Evolutionary conservation across 768 basidiomycete genomes (phyloP).

Genomic region (Pleurotus tuber-regium): DNA sequence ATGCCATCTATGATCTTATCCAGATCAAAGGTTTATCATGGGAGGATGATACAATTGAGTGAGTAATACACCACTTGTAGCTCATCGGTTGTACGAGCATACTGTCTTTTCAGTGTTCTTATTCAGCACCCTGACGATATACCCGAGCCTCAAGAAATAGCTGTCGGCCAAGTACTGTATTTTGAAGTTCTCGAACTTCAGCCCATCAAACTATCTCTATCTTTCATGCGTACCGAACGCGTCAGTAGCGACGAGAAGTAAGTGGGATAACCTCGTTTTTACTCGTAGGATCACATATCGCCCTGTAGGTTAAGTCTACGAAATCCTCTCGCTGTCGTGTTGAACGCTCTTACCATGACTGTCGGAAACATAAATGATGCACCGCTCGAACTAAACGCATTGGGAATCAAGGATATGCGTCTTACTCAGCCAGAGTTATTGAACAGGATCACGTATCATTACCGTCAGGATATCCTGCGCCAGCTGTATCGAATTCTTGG

Average conservation of each 20-base stretch:
- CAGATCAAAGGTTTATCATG: slow-evolving; percentile 91
- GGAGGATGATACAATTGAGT: slow-evolving; percentile 80
- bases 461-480: slow-evolving; percentile 88
- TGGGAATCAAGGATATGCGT: slow-evolving; percentile 93
- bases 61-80: slow-evolving; percentile 21
- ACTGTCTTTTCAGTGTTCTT: slow-evolving; percentile 50
- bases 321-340: slow-evolving; percentile 89
- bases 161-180: slow-evolving; percentile 78
- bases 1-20: slow-evolving; percentile 86
- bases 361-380: slow-evolving; percentile 97
- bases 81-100: slow-evolving; percentile 10
- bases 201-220: slow-evolving; percentile 87
- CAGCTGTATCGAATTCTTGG: slow-evolving; percentile 96
- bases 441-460: slow-evolving; percentile 85
- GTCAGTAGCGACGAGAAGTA: slow-evolving; percentile 94
- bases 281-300: slow-evolving; percentile 8
- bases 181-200: slow-evolving; percentile 96
- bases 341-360: slow-evolving; percentile 96
- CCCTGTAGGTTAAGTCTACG: slow-evolving; percentile 62
- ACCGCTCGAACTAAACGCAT: slow-evolving; percentile 88
- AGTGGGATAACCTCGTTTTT: slow-evolving; percentile 20
- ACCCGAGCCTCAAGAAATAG: slow-evolving; percentile 65
- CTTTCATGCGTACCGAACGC: slow-evolving; percentile 96
- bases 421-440: slow-evolving; percentile 82
- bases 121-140: slow-evolving; percentile 67